Conservation (phyloP, 2,329 filamentous ascomycete species). For the Talaromyces amestolkiae region DNA sequence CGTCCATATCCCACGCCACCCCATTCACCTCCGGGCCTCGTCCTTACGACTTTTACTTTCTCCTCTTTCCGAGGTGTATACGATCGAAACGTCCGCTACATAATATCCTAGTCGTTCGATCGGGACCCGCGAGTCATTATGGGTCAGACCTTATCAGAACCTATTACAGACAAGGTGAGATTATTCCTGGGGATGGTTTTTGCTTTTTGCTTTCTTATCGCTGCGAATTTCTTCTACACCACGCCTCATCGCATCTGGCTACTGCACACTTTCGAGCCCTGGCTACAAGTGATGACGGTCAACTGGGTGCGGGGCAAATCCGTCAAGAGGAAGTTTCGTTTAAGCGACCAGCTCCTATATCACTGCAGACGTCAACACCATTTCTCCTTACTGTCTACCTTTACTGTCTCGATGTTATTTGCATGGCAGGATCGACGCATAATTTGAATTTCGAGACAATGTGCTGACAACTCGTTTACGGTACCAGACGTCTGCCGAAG, state of each 20-base stretch:
- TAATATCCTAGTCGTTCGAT: slow-evolving; percentile 21
- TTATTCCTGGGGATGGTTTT: slow-evolving; percentile 24
- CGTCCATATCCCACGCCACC: slow-evolving; percentile 3
- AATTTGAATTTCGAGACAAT: neutral
- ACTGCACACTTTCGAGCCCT: slow-evolving; percentile 26
- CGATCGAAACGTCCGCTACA: slow-evolving; percentile 27
- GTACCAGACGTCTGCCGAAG: slow-evolving; percentile 76
- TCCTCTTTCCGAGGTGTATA: slow-evolving; percentile 5
- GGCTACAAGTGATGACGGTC: slow-evolving; percentile 12
- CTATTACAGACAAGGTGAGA: slow-evolving; percentile 96
- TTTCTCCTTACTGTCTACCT: neutral
- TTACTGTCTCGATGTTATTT: neutral
- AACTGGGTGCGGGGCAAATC: slow-evolving; percentile 19
- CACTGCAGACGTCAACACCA: neutral
- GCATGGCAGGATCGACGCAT: neutral
- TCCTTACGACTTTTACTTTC: slow-evolving; percentile 4
- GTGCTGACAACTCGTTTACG: slow-evolving; percentile 12
- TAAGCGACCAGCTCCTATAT: slow-evolving; percentile 9
- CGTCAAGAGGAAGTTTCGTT: slow-evolving; percentile 6
- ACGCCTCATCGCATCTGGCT: slow-evolving; percentile 15
- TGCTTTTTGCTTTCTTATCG: slow-evolving; percentile 13
- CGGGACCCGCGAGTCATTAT: slow-evolving; percentile 55
- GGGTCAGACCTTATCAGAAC: slow-evolving; percentile 99
- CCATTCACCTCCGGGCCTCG: neutral
- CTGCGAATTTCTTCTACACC: neutral